Conservation (phyloP, 139 green algal species). For the Astrephomene gubernaculifera region DNA sequence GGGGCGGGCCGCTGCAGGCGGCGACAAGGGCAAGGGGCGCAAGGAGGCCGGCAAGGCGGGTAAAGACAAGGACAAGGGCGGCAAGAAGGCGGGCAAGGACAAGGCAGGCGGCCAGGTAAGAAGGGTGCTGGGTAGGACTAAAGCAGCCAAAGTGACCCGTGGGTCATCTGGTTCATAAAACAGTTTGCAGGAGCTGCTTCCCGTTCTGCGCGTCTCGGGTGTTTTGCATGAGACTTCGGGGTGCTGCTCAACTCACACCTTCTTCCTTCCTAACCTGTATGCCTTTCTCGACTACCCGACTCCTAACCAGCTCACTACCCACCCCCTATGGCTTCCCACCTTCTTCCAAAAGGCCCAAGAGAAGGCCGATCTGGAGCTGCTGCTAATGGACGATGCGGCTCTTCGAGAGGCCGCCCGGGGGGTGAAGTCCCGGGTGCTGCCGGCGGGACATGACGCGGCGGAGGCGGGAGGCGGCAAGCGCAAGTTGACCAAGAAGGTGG, state of each 20-base stretch:
- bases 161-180: too few relatives aligned
- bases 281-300: too few relatives aligned
- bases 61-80: constrained; percentile 47
- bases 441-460: constrained; percentile 1
- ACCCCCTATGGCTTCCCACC: too few relatives aligned
- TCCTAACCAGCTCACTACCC: too few relatives aligned
- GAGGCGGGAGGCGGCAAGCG: constrained; percentile 24
- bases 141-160: constrained; percentile 27
- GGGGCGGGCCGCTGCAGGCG: neutral
- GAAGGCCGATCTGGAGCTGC: constrained; percentile 91
- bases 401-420: constrained; percentile 58
- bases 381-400: constrained; percentile 91
- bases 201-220: too few relatives aligned
- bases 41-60: constrained; percentile 39
- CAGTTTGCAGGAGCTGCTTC: too few relatives aligned
- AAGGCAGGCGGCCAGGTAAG: constrained; percentile 49
- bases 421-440: neutral
- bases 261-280: too few relatives aligned
- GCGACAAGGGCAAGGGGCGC: constrained; percentile 32
- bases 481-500: constrained; percentile 46
- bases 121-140: too few relatives aligned
- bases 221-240: too few relatives aligned
- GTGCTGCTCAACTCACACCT: too few relatives aligned
- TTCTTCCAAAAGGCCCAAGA: too few relatives aligned
- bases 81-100: neutral